Base-by-base conservation (phyloP, 2,329 filamentous ascomycete genomes). In the Emericellopsis atlantica region DNA sequence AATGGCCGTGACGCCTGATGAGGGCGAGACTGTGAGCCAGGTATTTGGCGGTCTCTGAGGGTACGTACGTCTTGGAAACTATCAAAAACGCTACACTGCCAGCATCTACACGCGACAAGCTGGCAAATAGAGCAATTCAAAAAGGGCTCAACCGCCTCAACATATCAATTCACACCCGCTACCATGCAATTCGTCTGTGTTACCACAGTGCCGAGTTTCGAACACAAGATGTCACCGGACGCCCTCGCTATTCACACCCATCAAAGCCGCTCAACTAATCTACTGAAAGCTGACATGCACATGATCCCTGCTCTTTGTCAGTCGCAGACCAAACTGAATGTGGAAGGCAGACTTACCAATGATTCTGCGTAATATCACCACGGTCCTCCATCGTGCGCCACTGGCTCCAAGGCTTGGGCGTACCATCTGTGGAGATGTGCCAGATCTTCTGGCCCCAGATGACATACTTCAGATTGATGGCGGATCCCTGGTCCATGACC, bases 1-100 rank as follows among this genome's bases (percentile, higher is more conserved):
- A 55, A 68, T 86, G 45, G 76, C 79, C 3, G 76, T 95, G 18
- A 92, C 84, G 40, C 82, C 87, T 1, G 84, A 94, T 33, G 70
- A 75, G 42, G 70, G 70, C 2, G 64, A 70, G 42, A 62, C 58
- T 23, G 53, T 67, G 7, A 61, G 58, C 32, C 62, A 59, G 42
- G 64, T 61, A 15, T 67, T 67, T 54, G 62, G 56, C 4, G 53
- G 54, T 5, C 26, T 29, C 6, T 29, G 26, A 29, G 18, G 18
- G 3, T 4, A 21, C 18, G 18, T 3, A 21, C 18, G 18, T 21
- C 18, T 21, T 21, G 18, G 18, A 21, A 5, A 21, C 18, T 21
- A 21, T 21, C 18, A 21, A 21, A 21, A 21, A 21, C n/a, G 18
- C 18, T 21, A 21, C 18, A 21, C 18, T 21, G 18, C 18, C 4